Conservation (phyloP, 345 rosid genomes). For the Dimocarpus longan region DNA sequence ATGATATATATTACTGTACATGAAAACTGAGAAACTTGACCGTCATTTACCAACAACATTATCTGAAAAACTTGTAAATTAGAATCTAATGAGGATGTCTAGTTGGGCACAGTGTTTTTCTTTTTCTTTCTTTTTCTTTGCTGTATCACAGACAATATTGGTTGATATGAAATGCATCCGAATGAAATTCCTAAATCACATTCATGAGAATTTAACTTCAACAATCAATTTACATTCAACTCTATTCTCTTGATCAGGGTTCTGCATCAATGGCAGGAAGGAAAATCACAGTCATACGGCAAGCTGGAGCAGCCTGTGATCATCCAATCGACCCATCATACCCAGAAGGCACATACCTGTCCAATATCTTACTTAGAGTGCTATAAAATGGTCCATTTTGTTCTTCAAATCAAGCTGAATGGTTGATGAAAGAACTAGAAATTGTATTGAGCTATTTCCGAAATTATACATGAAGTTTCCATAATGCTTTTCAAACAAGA, state of each 20-base stretch:
- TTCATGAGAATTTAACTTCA: background rate
- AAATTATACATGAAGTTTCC: slow-evolving; percentile 13
- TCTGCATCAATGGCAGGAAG: slow-evolving; percentile 71
- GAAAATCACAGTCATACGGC: slow-evolving; percentile 65
- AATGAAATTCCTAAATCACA: background rate
- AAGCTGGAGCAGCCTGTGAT: slow-evolving; percentile 82
- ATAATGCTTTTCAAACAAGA: slow-evolving; percentile 3
- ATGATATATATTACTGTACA: background rate
- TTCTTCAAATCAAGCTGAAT: slow-evolving; percentile 27
- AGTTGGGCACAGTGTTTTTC: background rate
- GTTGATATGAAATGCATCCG: background rate
- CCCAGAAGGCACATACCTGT: slow-evolving; percentile 83
- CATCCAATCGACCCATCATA: slow-evolving; percentile 90
- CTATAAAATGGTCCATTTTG: slow-evolving; percentile 18
- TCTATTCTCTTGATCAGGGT: slow-evolving; percentile 32
- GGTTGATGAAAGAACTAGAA: slow-evolving; percentile 20
- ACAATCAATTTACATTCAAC: background rate
- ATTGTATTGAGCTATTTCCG: slow-evolving; percentile 3
- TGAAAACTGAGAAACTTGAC: background rate
- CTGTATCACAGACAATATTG: background rate
- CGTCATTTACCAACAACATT: background rate
- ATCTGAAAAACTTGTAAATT: no score
- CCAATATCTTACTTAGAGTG: slow-evolving; percentile 66
- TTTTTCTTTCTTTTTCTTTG: background rate
- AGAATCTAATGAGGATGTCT: no score